Percentiles rank a stretch among this genome's conserved stretches.
Conservation (phyloP, 1,139 yeast genomes). For the Scheffersomyces parashehatae region DNA sequence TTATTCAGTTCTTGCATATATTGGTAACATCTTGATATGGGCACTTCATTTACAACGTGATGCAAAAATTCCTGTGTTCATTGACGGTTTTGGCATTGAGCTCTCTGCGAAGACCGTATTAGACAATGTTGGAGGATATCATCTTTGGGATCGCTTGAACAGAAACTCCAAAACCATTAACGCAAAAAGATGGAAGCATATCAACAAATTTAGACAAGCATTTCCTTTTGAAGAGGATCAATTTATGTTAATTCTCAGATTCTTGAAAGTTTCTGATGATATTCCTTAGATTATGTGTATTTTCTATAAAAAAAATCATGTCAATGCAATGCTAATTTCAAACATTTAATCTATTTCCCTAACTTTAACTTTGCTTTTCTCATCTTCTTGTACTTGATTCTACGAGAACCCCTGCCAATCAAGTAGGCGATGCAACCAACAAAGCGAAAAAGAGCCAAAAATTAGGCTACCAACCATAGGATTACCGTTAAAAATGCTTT, state of each 20-base stretch:
- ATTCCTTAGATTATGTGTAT: conserved; percentile 5
- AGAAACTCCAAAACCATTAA: conserved; percentile 38
- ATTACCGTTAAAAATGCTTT: conserved; percentile 63
- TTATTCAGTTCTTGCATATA: conserved; percentile 39
- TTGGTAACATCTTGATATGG: conserved; percentile 48
- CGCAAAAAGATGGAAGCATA: conserved; percentile 49
- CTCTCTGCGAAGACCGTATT: conserved; percentile 20
- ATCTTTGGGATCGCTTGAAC: conserved; percentile 45
- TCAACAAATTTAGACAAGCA: conserved; percentile 39
- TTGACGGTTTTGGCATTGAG: conserved; percentile 21
- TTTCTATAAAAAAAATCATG: too few relatives aligned
- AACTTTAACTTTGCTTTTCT: too few relatives aligned
- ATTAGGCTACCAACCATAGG: conserved; percentile 74
- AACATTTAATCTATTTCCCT: too few relatives aligned
- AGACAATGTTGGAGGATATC: conserved; percentile 40
- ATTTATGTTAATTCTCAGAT: conserved; percentile 40
- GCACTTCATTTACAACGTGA: conserved; percentile 28
- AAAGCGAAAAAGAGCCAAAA: conserved; percentile 71
- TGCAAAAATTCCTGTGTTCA: conserved; percentile 16
- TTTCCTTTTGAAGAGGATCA: conserved; percentile 47
- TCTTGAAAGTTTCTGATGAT: conserved; percentile 28
- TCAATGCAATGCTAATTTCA: too few relatives aligned
- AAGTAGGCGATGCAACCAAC: conserved; percentile 64
- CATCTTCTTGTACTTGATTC: background rate
- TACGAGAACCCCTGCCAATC: conserved; percentile 24